Evolutionary conservation across 2,329 filamentous ascomycete species (phyloP).

Genomic region (Aspergillus terreus): DNA sequence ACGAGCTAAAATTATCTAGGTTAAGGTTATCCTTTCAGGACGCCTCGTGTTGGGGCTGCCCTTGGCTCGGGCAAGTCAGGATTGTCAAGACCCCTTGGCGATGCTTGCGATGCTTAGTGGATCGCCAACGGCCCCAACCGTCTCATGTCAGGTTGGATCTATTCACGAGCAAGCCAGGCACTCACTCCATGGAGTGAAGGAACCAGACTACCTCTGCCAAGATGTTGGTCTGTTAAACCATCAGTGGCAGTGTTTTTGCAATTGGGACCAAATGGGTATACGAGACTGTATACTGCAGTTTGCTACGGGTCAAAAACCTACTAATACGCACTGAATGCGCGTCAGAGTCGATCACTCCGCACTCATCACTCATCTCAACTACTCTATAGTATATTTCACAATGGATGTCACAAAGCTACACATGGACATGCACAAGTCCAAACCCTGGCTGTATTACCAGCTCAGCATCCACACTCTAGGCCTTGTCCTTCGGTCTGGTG

Average conservation of each 20-base stretch:
- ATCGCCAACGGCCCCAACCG: not conserved
- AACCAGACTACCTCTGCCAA: not conserved
- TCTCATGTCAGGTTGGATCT: not conserved
- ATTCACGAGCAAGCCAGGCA: not conserved
- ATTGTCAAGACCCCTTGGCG: conserved; percentile 2
- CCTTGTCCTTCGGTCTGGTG: conserved; percentile 10
- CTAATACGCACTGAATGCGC: conserved; percentile 5
- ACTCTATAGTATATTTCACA: not conserved
- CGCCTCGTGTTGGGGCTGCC: not conserved
- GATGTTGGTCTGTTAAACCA: not conserved
- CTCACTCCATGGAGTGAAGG: not conserved
- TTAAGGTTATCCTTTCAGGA: not conserved
- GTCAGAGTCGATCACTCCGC: conserved; percentile 5
- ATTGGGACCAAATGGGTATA: no score
- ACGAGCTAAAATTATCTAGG: not conserved
- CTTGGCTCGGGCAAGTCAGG: not conserved
- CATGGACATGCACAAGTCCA: conserved; percentile 11
- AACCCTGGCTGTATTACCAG: conserved; percentile 10
- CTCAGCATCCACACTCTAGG: conserved; percentile 9
- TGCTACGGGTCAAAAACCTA: not conserved
- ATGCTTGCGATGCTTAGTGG: not conserved
- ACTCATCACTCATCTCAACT: not conserved
- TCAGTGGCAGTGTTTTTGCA: not conserved
- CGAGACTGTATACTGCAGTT: no score
- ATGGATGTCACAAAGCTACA: conserved; percentile 9